Evolutionary conservation across 2,329 filamentous ascomycete genomes (phyloP), one percentile per base, ranked within the genome.

Genomic region (Claviceps sp.): DNA sequence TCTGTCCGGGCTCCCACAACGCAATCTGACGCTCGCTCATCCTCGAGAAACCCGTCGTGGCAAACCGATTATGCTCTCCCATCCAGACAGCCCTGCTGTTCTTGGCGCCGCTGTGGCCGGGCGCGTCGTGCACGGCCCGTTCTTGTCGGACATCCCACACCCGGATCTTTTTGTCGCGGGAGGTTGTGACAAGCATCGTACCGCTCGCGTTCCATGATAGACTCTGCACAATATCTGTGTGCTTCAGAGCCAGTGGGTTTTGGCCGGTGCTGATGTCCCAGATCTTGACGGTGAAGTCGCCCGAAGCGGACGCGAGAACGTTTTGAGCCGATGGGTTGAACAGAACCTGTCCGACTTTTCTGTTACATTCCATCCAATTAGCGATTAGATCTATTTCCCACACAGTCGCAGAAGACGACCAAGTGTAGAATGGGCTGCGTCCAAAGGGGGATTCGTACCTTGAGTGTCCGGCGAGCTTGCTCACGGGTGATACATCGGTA

Each of bases 1-100:
- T 80, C 57, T 81, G 84, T 60, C 90, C 86, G 47, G 89, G 82
- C 73, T 98, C 93, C 93, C 93, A 98, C 39, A 98, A 77, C 50
- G 87, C 93, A 59, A 98, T 78, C 68, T 98, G 93, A 50, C 93
- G 83, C 71, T 98, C 93, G 66, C 93, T 97, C 93, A 97, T 97
- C 66, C 84, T 86, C 49, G 90, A 96, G 77, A 98, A 98, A 57
- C 93, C 93, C 5, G 93, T 97, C 2, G 93, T 97, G 50, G 88
- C 93, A 62, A 98, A 84, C 58, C 91, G 83, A 71, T 97, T 94
- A 64, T 94, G 88, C 70, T 97, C 93, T 64, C 91, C 93, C 78
- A 98, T 79, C 93, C 93, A 98, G 14, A 95, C 90, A 34, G 86
- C 85, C 65, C 93, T 85, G 71, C 91, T 96, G 76, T 95, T 97